These are phyloP conservation scores for Pichia sp. DNA, from an alignment of 1,139 yeast species.

Conservation along the genomic window DNA sequence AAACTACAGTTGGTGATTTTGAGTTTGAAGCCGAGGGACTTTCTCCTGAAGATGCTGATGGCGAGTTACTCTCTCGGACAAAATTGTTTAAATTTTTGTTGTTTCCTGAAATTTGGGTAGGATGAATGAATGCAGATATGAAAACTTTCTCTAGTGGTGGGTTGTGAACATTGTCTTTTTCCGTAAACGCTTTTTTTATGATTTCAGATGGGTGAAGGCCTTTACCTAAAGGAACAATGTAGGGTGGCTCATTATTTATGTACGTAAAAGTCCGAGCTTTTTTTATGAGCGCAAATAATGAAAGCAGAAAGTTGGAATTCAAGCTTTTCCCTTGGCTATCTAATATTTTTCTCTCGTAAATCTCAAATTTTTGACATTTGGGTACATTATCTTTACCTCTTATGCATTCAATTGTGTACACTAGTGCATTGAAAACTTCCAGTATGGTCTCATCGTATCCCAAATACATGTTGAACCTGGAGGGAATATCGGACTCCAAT, in stretches of 20 bases:
- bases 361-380: neutral
- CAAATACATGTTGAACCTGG: slow-evolving; percentile 49
- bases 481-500: slow-evolving; percentile 21
- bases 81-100: neutral
- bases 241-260: slow-evolving; percentile 30
- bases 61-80: neutral
- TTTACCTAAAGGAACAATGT: slow-evolving; percentile 25
- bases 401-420: slow-evolving; percentile 37
- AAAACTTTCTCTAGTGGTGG: slow-evolving; percentile 11
- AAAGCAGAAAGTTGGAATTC: slow-evolving; percentile 16
- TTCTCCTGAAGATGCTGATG: neutral
- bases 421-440: slow-evolving; percentile 41
- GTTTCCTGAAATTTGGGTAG: slow-evolving; percentile 11
- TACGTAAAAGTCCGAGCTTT: slow-evolving; percentile 28
- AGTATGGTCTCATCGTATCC: slow-evolving; percentile 50
- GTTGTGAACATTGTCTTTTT: neutral
- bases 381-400: slow-evolving; percentile 30
- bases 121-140: slow-evolving; percentile 30
- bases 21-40: neutral
- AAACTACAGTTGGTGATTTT: neutral
- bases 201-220: slow-evolving; percentile 29
- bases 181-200: slow-evolving; percentile 17
- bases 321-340: slow-evolving; percentile 12
- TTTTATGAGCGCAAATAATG: slow-evolving; percentile 19
- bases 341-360: slow-evolving; percentile 10